phyloP scores from a whole-genome alignment of 371 early-diverging fungal genomes.

The Lichtheimia ramosa region DNA sequence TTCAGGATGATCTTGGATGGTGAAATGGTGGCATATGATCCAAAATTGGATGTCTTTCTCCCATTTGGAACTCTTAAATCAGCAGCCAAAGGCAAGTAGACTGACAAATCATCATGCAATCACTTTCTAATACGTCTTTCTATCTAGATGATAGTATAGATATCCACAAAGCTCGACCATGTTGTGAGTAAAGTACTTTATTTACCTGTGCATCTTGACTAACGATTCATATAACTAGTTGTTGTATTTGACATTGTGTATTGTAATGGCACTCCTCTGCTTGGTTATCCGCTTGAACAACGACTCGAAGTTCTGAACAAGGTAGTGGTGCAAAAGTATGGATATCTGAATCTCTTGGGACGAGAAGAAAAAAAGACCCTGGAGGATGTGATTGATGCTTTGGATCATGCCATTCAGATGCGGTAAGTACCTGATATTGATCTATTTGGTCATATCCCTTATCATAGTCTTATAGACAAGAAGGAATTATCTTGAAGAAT shows the following conservation, averaged over 20 bases:
- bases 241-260: slow-evolving; percentile 74
- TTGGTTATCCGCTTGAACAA: slow-evolving; percentile 51
- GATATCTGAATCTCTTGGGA: slow-evolving; percentile 51
- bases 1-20: slow-evolving; percentile 51
- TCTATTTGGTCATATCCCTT: neutral
- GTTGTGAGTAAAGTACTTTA: slow-evolving; percentile 51
- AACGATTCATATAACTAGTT: slow-evolving; percentile 20
- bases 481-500: slow-evolving; percentile 72
- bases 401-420: slow-evolving; percentile 52
- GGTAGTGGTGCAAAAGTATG: slow-evolving; percentile 49
- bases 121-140: neutral
- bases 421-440: neutral
- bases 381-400: slow-evolving; percentile 58
- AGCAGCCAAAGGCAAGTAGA: slow-evolving; percentile 45
- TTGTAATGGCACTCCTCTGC: slow-evolving; percentile 60
- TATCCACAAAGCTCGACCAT: slow-evolving; percentile 44
- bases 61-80: slow-evolving; percentile 77
- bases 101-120: neutral
- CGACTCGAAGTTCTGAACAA: slow-evolving; percentile 51
- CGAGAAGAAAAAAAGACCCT: slow-evolving; percentile 50
- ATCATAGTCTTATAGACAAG: slow-evolving; percentile 28
- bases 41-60: slow-evolving; percentile 51
- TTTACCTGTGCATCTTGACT: neutral
- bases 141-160: slow-evolving; percentile 29
- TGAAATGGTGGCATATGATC: slow-evolving; percentile 75